A percentile compares a stretch with the other conserved stretches of the same genome.
These are phyloP conservation scores for Clonostachys rhizophaga DNA, from an alignment of 2,329 filamentous ascomycete species.

Conservation along the genomic window DNA sequence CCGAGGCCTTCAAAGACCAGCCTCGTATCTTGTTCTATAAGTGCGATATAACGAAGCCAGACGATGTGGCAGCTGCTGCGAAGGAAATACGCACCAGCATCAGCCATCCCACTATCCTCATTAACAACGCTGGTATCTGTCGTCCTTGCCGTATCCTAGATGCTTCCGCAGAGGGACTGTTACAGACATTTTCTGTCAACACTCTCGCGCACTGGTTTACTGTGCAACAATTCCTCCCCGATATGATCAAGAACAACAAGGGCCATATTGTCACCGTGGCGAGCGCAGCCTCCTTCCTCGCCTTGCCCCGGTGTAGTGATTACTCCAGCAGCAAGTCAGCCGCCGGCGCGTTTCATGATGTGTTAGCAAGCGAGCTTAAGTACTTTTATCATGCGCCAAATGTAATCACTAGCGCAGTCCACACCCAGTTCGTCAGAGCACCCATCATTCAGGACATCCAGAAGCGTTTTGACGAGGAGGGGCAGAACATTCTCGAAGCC, in stretches of 20 bases:
- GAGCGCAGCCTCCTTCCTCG: conserved; percentile 56
- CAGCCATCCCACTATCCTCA: conserved; percentile 61
- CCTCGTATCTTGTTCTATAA: conserved; percentile 19
- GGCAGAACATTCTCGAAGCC: conserved; percentile 19
- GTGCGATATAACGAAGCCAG: conserved; percentile 34
- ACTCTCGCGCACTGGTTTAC: conserved; percentile 60
- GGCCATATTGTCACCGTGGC: conserved; percentile 69
- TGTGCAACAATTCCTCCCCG: conserved; percentile 60
- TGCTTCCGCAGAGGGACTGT: conserved; percentile 47
- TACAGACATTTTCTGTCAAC: conserved; percentile 66
- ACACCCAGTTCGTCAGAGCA: conserved; percentile 49
- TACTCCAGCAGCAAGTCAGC: conserved; percentile 64
- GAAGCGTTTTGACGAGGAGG: conserved; percentile 14
- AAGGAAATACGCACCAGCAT: conserved; percentile 31
- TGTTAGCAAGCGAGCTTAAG: conserved; percentile 47
- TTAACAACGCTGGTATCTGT: conserved; percentile 66
- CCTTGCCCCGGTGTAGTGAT: conserved; percentile 57
- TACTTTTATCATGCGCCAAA: conserved; percentile 55
- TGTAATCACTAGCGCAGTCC: conserved; percentile 60
- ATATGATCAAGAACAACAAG: conserved; percentile 59
- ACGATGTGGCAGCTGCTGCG: conserved; percentile 37
- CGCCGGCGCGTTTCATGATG: conserved; percentile 63
- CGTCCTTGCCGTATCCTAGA: conserved; percentile 55
- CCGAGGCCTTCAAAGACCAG: conserved; percentile 37
- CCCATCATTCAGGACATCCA: conserved; percentile 29